These are phyloP conservation scores for Paramecium sonneborni DNA, from an alignment of 73 alveolate genomes.

Conservation along the genomic window DNA sequence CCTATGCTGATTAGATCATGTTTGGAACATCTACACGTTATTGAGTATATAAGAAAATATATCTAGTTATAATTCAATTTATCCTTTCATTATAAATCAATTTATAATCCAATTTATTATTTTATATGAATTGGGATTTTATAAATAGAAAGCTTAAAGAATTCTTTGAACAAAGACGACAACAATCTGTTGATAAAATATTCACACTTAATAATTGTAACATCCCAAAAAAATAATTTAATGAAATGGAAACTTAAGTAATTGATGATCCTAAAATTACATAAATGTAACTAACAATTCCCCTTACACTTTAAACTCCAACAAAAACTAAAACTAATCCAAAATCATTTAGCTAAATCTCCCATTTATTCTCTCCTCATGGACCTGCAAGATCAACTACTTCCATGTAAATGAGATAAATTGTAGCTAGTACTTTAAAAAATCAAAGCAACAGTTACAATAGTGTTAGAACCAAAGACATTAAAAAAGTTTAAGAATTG, in stretches of 20 bases:
- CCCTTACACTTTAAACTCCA: background rate
- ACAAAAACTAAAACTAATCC: background rate
- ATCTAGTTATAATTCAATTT: too few species aligned
- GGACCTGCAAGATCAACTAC: slow-evolving; percentile 54
- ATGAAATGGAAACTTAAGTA: slow-evolving; percentile 15
- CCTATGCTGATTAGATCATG: slow-evolving; percentile 26
- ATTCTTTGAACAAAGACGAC: slow-evolving; percentile 20
- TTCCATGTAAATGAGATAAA: slow-evolving; percentile 36
- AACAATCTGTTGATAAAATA: slow-evolving; percentile 14
- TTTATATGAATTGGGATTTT: slow-evolving; percentile 33
- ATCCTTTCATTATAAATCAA: too few species aligned
- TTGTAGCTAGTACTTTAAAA: slow-evolving; percentile 31
- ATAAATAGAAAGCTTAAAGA: slow-evolving; percentile 37
- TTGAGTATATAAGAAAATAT: background rate
- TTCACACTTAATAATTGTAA: background rate
- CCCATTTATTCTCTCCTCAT: slow-evolving; percentile 50
- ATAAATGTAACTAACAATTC: background rate
- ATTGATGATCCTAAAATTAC: background rate
- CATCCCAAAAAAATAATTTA: background rate
- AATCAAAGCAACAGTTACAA: background rate
- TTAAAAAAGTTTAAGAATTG: slow-evolving; percentile 9
- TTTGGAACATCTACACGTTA: background rate
- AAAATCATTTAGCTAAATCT: slow-evolving; percentile 11
- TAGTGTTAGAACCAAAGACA: background rate
- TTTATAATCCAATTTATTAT: background rate